These are phyloP conservation scores for Arthromyces matolae DNA, from an alignment of 768 basidiomycete genomes.

Conservation along the genomic window DNA sequence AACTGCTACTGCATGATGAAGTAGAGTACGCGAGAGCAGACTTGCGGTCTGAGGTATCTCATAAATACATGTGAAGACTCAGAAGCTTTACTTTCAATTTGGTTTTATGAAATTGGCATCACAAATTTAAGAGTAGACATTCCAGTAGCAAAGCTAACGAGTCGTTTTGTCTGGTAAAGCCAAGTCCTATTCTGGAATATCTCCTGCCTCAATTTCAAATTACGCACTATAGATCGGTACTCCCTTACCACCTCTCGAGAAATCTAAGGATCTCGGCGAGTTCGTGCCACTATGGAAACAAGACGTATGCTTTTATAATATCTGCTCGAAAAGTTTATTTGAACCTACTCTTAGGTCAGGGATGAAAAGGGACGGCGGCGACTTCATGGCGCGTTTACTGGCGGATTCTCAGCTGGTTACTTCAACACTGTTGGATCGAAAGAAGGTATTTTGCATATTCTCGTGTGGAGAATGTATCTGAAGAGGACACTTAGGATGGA, in stretches of 20 bases:
- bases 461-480: background rate
- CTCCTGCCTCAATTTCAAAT: background rate
- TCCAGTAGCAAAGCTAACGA: slow-evolving; percentile 18
- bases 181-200: background rate
- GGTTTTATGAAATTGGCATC: no score
- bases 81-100: no score
- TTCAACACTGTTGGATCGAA: slow-evolving; percentile 95
- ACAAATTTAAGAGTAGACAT: slow-evolving; percentile 20
- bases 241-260: slow-evolving; percentile 90
- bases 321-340: background rate
- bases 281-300: slow-evolving; percentile 99
- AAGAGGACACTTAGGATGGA: slow-evolving; percentile 76
- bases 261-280: slow-evolving; percentile 87
- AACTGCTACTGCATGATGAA: slow-evolving; percentile 33
- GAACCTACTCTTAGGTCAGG: slow-evolving; percentile 53
- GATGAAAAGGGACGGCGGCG: slow-evolving; percentile 92
- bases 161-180: slow-evolving; percentile 18
- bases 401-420: slow-evolving; percentile 97
- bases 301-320: slow-evolving; percentile 54
- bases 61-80: no score
- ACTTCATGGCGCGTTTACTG: slow-evolving; percentile 98
- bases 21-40: background rate
- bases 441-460: slow-evolving; percentile 60
- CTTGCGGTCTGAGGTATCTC: no score
- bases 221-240: slow-evolving; percentile 83